These are phyloP conservation scores for Penicillium sp. DNA, from an alignment of 2,329 filamentous ascomycete species.

Conservation along the genomic window DNA sequence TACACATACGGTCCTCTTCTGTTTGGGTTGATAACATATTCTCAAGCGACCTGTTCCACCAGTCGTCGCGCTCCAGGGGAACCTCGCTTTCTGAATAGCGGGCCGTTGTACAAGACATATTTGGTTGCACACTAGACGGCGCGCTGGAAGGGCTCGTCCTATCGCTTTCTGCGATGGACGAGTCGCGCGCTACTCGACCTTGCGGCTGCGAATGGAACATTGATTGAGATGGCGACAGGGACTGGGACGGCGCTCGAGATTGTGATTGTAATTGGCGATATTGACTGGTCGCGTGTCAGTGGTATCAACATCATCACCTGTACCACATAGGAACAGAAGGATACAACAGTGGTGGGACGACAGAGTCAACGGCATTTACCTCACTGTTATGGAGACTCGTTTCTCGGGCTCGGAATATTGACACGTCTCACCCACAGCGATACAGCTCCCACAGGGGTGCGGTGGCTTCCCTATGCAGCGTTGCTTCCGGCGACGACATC, in stretches of 20 bases:
- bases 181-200: slow-evolving; percentile 25
- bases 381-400: slow-evolving; percentile 39
- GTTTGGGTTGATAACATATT: slow-evolving; percentile 39
- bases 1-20: slow-evolving; percentile 37
- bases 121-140: slow-evolving; percentile 8
- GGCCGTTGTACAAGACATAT: slow-evolving; percentile 16
- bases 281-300: slow-evolving; percentile 21
- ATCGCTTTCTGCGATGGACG: slow-evolving; percentile 5
- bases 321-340: background rate
- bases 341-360: background rate
- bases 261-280: slow-evolving; percentile 35
- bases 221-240: background rate
- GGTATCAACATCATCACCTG: too few species aligned
- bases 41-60: slow-evolving; percentile 43
- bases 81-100: slow-evolving; percentile 24
- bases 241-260: background rate
- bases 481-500: slow-evolving; percentile 40
- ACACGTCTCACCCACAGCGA: slow-evolving; percentile 35
- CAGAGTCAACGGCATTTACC: slow-evolving; percentile 21
- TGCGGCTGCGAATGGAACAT: slow-evolving; percentile 31
- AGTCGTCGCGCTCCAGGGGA: slow-evolving; percentile 38
- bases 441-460: slow-evolving; percentile 38
- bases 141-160: slow-evolving; percentile 5
- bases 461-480: slow-evolving; percentile 40
- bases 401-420: slow-evolving; percentile 42